Base-by-base conservation (phyloP, 176 grass and related monocot species). In the Triticum turgidum region DNA sequence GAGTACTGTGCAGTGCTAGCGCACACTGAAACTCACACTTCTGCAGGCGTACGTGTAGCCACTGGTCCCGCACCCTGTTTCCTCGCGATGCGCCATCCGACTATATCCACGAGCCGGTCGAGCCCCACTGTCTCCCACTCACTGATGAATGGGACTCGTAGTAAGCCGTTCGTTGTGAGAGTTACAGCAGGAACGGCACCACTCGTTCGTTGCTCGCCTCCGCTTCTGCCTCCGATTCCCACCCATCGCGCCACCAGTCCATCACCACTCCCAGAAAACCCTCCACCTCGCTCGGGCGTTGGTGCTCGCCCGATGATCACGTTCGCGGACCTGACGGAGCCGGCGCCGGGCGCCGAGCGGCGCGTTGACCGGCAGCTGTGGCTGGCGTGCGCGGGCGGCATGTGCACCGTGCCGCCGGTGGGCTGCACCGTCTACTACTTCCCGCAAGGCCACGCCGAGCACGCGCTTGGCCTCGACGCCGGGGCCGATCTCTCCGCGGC, bases 361-460 rank as follows among this genome's bases (percentile, higher is more conserved):
- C 79, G 89, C 89, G 84, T 97, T 25, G 97, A 99, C 83, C 82
- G 92, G 76, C 92, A 94, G 77, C 89, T 99, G 21, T 99, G 97
- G 97, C 90, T 94, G 34, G 97, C 97, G 13, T 99, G 97, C 81
- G 97, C 94, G 1, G 97, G 97, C 18, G 83, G 92, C 12, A 97
- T 99, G 97, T 93, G 93, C 82, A 93, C 93, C 54, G 95, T 97
- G 87, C 94, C 94, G 29, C 82, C 89, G 49, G 90, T 94, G 24
- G 87, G 93, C 83, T 87, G 85, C 75, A 82, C 45, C 86, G 92
- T 99, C 9, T 94, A 89, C 89, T 99, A 96, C 92, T 99, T 99
- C 86, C 94, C 94, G 71, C 97, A 99, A 84, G 97, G 97, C 80
- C 94, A 99, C 78, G 91, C 94, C 66, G 97, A 99, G 97, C 97